A percentile compares a stretch with the other conserved stretches of the same genome.
phyloP scores from a whole-genome alignment of 495 filamentous ascomycete species.

The Cercophora scortea region DNA sequence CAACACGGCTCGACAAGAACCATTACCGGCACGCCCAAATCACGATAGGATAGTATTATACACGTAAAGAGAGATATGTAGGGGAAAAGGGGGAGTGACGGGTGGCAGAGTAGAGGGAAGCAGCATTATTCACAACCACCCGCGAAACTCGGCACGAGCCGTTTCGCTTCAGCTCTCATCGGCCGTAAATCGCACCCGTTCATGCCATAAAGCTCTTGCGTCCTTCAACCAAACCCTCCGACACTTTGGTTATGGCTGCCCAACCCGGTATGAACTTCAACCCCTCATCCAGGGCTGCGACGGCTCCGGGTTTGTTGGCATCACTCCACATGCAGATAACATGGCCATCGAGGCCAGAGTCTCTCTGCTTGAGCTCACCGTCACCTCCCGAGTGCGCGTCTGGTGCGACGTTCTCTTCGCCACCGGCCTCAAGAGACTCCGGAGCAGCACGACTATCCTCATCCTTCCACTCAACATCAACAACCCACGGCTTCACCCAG shows the following conservation, averaged over 20 bases:
- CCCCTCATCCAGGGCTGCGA: constrained; percentile 83
- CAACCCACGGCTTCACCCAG: constrained; percentile 67
- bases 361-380: constrained; percentile 18
- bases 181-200: neutral
- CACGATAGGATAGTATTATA: too few species aligned
- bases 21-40: too few species aligned
- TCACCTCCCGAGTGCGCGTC: constrained; percentile 9
- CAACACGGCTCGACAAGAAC: too few species aligned
- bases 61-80: too few species aligned
- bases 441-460: constrained; percentile 5
- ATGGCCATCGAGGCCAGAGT: constrained; percentile 50
- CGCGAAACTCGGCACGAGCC: too few species aligned
- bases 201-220: constrained; percentile 31
- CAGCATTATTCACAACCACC: too few species aligned
- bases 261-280: constrained; percentile 67
- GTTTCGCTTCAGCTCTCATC: too few species aligned
- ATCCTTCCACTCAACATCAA: constrained; percentile 62
- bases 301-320: constrained; percentile 58
- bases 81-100: too few species aligned
- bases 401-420: neutral
- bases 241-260: constrained; percentile 65
- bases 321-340: constrained; percentile 87
- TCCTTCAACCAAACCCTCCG: constrained; percentile 78
- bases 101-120: too few species aligned
- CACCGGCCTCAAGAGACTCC: constrained; percentile 4